These are phyloP conservation scores for Sanghuangporus weigelae DNA, from an alignment of 1,284 basidiomycete species.

Conservation along the genomic window DNA sequence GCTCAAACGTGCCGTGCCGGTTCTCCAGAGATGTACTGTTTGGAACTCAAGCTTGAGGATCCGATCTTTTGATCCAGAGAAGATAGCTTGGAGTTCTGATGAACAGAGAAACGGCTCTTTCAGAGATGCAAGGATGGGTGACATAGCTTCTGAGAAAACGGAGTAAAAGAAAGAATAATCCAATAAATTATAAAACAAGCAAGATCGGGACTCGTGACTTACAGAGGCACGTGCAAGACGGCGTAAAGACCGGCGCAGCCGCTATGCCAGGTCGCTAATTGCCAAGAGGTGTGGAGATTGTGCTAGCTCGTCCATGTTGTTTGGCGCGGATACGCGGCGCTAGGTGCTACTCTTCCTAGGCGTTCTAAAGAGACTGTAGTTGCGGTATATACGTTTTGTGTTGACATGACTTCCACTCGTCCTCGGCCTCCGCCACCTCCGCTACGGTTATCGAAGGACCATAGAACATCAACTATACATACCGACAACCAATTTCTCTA, in stretches of 20 bases:
- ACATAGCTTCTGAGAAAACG: too few species aligned
- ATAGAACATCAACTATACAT: conserved; percentile 36
- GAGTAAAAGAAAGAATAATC: not conserved
- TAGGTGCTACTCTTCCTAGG: not conserved
- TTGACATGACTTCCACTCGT: conserved; percentile 38
- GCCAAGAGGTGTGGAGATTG: not conserved
- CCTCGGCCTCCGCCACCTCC: conserved; percentile 60
- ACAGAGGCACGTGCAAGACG: not conserved
- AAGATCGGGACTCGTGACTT: not conserved
- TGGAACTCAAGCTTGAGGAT: not conserved
- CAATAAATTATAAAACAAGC: not conserved
- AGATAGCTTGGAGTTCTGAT: not conserved
- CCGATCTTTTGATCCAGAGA: not conserved
- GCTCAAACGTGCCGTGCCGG: too few species aligned
- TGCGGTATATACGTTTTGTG: not conserved
- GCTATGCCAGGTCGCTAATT: not conserved
- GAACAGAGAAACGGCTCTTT: too few species aligned
- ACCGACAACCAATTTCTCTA: conserved; percentile 55
- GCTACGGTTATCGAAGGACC: conserved; percentile 45
- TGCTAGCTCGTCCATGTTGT: not conserved
- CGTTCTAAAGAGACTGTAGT: not conserved
- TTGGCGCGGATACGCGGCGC: not conserved
- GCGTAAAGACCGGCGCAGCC: not conserved
- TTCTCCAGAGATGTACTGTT: too few species aligned
- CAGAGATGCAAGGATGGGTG: too few species aligned